A percentile compares a stretch with the other conserved stretches of the same genome.
Conservation (phyloP, 345 rosid species). For the Cardamine chenopodiifolia region DNA sequence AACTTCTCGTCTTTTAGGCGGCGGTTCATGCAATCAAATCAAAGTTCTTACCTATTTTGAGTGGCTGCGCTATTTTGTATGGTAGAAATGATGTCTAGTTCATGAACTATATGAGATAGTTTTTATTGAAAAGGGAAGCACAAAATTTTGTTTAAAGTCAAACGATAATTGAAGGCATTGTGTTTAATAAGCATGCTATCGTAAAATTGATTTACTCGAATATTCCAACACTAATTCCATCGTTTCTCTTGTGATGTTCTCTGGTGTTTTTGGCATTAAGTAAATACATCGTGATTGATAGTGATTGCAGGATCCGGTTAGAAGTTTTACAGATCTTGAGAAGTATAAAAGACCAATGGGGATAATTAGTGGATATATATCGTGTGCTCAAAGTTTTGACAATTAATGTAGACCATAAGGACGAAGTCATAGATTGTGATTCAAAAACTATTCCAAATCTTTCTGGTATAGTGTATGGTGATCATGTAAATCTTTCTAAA, state of each 20-base stretch:
- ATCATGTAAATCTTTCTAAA: too few relatives aligned
- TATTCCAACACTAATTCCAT: background rate
- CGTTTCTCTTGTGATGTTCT: background rate
- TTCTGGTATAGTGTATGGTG: too few relatives aligned
- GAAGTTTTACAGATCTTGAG: constrained; percentile 83
- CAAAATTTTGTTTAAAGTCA: background rate
- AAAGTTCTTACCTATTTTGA: background rate
- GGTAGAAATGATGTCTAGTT: background rate
- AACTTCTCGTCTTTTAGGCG: background rate
- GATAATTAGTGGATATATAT: constrained; percentile 60
- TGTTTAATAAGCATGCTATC: background rate
- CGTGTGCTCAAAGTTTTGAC: too few relatives aligned
- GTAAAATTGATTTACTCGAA: background rate
- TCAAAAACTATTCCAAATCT: too few relatives aligned
- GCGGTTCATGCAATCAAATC: background rate
- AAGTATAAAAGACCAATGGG: constrained; percentile 82
- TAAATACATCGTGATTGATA: constrained; percentile 37
- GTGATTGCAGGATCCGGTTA: constrained; percentile 72
- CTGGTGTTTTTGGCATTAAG: constrained; percentile 20
- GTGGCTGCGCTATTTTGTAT: background rate
- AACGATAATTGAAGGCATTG: background rate
- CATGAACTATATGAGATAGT: background rate
- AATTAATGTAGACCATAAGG: too few relatives aligned
- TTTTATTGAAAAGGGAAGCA: too few relatives aligned
- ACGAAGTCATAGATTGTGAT: too few relatives aligned